Conservation (phyloP, 768 basidiomycete species). For the Boletus rex-veris region DNA sequence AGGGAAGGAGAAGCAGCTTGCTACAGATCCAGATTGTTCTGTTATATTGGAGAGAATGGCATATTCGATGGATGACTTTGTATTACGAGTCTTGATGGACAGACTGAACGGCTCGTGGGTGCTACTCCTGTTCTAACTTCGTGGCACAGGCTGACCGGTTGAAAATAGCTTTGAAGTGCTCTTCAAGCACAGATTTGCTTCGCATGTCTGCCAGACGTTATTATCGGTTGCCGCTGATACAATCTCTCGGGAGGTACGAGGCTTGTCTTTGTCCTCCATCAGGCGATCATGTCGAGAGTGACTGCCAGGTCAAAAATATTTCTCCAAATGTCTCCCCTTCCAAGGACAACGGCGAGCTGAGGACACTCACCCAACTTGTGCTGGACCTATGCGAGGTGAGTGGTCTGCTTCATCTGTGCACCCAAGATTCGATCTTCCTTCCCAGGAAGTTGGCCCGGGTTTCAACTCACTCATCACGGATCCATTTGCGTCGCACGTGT, state of each 20-base stretch:
- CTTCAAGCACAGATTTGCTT: constrained; percentile 82
- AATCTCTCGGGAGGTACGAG: constrained; percentile 61
- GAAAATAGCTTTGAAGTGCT: constrained; percentile 56
- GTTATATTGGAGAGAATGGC: constrained; percentile 84
- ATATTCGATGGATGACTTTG: constrained; percentile 95
- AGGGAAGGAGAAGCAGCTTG: constrained; percentile 83
- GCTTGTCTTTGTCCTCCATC: not conserved
- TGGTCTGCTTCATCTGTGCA: constrained; percentile 5
- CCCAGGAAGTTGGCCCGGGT: constrained; percentile 66
- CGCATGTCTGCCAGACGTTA: constrained; percentile 93
- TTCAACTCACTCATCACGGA: constrained; percentile 71
- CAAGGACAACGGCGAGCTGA: constrained; percentile 60
- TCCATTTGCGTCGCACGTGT: constrained; percentile 87
- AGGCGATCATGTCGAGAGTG: not conserved
- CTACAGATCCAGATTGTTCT: constrained; percentile 93
- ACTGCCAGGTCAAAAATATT: constrained; percentile 49
- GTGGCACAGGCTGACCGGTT: constrained; percentile 1
- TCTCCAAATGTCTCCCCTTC: constrained; percentile 46
- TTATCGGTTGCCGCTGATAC: constrained; percentile 65
- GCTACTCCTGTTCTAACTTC: constrained; percentile 1
- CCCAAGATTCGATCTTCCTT: constrained; percentile 15
- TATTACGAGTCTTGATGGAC: constrained; percentile 87
- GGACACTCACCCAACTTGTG: constrained; percentile 59
- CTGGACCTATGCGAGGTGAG: constrained; percentile 62
- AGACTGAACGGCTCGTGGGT: constrained; percentile 85